These are phyloP conservation scores for Guadua angustifolia DNA, from an alignment of 176 grass and related monocot species.

Conservation along the genomic window DNA sequence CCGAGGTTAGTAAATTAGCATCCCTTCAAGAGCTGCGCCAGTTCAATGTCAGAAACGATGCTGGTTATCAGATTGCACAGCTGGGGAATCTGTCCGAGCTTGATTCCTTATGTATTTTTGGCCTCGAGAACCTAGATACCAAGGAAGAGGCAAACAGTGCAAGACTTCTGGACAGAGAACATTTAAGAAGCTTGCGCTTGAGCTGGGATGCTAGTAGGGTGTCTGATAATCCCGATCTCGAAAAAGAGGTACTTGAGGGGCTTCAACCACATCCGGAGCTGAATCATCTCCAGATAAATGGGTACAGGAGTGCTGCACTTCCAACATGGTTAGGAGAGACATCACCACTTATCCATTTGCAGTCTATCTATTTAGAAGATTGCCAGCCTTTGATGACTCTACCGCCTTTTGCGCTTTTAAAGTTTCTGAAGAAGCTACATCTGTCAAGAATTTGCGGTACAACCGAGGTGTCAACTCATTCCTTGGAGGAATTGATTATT, in stretches of 20 bases:
- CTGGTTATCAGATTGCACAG: slow-evolving; percentile 23
- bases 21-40: slow-evolving; percentile 37
- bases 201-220: slow-evolving; percentile 1
- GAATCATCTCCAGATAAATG: slow-evolving; percentile 11
- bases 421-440: slow-evolving; percentile 33
- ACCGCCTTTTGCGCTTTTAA: slow-evolving; percentile 33
- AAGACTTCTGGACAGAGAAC: slow-evolving; percentile 9
- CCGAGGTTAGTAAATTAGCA: slow-evolving; percentile 32
- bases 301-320: slow-evolving; percentile 5
- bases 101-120: slow-evolving; percentile 6
- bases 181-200: slow-evolving; percentile 36
- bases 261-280: slow-evolving; percentile 39
- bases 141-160: slow-evolving; percentile 23
- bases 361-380: slow-evolving; percentile 9
- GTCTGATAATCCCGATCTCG: background rate
- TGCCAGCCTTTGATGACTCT: slow-evolving; percentile 2
- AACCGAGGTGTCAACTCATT: slow-evolving; percentile 9
- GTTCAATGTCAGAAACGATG: slow-evolving; percentile 21
- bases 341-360: slow-evolving; percentile 26
- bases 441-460: slow-evolving; percentile 35
- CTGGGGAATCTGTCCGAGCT: slow-evolving; percentile 26
- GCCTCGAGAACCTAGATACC: slow-evolving; percentile 25
- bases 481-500: slow-evolving; percentile 33
- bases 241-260: slow-evolving; percentile 27
- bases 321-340: slow-evolving; percentile 25